Base-by-base conservation (phyloP, 768 basidiomycete genomes). In the Pisolithus sp. region DNA sequence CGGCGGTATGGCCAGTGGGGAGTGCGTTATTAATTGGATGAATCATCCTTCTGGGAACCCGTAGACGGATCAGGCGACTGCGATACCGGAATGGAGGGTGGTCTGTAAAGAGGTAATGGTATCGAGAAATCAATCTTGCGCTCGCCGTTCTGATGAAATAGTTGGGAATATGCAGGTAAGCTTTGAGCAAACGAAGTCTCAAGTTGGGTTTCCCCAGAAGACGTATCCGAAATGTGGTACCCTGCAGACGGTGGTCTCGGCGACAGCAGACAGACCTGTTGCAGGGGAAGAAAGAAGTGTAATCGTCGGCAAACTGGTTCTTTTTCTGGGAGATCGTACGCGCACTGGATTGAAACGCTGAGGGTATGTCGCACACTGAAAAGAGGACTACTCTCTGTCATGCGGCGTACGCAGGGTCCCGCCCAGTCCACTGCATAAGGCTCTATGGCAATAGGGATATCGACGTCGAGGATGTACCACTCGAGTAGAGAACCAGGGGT, bases 131-230 rank as follows among this genome's bases (percentile, higher is more conserved):
- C 87, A 46, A 86, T 73, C 68, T 81, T 86, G 50, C 76, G 76
- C 48, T 89, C 83, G 17, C 90, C 89, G 57, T 87, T 86, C 17
- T 72, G 60, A 60, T 90, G 70, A 68, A 83, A 92, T 18, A 92
- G 73, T 57, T 89, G 86, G 5, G 86, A 88, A 61, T 92, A 92
- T 3, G 83, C 77, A 2, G 89, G 90, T 18, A 89, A 78, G 40
- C 58, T 59, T 13, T 67, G 64, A 5, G 62, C 53, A 47, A 59
- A 59, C 24, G 57, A 65, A 9, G 58, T 47, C 31, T 12, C 49
- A 48, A 52, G 61, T 39, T 24, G 58, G 23, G 42, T 21, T 23
- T 56, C 55, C 37, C 47, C 54, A 8, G 42, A n/a, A 39, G 23
- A 41, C 54, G 30, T 18, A 37, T 50, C 52, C 38, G 34, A 26